These are phyloP conservation scores for Aaosphaeria arxii DNA, from an alignment of 2,329 filamentous ascomycete genomes.

Conservation along the genomic window DNA sequence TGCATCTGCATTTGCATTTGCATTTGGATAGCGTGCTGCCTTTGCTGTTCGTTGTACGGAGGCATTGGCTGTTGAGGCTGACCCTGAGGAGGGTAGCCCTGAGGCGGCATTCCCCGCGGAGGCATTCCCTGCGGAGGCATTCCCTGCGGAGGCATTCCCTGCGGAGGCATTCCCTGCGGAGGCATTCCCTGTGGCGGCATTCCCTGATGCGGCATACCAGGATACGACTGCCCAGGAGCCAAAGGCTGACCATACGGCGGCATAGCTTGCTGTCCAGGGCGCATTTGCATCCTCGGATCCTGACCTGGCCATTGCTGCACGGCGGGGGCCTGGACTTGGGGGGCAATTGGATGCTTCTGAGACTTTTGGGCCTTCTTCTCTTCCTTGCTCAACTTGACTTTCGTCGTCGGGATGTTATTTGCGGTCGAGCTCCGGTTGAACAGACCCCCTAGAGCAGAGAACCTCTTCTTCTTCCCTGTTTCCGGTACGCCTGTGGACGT, in stretches of 20 bases:
- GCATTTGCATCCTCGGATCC: constrained; percentile 3
- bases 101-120: constrained; percentile 7
- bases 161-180: constrained; percentile 5
- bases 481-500: constrained; percentile 16
- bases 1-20: too few relatives aligned
- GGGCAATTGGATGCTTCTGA: constrained; percentile 17
- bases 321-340: constrained; percentile 10
- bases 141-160: constrained; percentile 9
- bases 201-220: constrained; percentile 9
- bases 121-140: constrained; percentile 8
- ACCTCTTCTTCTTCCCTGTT: constrained; percentile 42
- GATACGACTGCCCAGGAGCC: constrained; percentile 9
- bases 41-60: background rate
- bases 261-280: constrained; percentile 11
- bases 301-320: constrained; percentile 8
- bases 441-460: constrained; percentile 43
- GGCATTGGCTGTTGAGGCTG: background rate
- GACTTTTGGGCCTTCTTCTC: constrained; percentile 34
- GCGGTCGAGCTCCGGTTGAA: constrained; percentile 40
- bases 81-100: constrained; percentile 6
- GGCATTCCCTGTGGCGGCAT: constrained; percentile 7
- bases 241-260: constrained; percentile 1
- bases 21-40: background rate
- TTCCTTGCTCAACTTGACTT: constrained; percentile 36
- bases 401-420: constrained; percentile 19